phyloP scores from a whole-genome alignment of 306 rosid species.

The Lagenaria siceraria region DNA sequence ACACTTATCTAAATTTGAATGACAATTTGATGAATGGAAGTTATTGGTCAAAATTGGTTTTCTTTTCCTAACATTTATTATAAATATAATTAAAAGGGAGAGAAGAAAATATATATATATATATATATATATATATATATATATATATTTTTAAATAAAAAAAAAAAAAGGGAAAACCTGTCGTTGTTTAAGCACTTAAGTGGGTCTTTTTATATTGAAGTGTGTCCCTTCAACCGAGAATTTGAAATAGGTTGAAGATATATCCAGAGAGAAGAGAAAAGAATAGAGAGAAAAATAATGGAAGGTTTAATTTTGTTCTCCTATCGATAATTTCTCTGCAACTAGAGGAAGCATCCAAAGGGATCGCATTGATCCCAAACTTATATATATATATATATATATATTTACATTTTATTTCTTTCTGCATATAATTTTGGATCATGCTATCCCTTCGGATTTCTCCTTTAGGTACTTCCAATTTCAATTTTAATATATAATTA shows the following conservation, averaged over 20 bases:
- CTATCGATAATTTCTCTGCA: not conserved
- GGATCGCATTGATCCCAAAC: slow-evolving; percentile 31
- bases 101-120: not conserved
- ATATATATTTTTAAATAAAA: too few relatives aligned
- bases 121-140: too few relatives aligned
- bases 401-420: not conserved
- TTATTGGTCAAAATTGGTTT: too few relatives aligned
- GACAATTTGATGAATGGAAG: too few relatives aligned
- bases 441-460: slow-evolving; percentile 14
- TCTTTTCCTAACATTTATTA: too few relatives aligned
- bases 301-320: not conserved
- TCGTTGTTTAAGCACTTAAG: slow-evolving; percentile 5
- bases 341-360: slow-evolving; percentile 27
- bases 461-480: not conserved
- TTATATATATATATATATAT: not conserved
- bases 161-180: not conserved
- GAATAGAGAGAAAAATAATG: not conserved
- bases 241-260: not conserved
- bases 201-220: slow-evolving; percentile 1
- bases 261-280: not conserved
- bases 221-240: not conserved
- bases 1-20: too few relatives aligned
- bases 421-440: slow-evolving; percentile 1
- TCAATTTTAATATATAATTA: too few relatives aligned
- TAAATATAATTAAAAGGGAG: not conserved